Evolutionary conservation across 768 basidiomycete genomes (phyloP).

Genomic region (Sporobolomyces roseus): DNA sequence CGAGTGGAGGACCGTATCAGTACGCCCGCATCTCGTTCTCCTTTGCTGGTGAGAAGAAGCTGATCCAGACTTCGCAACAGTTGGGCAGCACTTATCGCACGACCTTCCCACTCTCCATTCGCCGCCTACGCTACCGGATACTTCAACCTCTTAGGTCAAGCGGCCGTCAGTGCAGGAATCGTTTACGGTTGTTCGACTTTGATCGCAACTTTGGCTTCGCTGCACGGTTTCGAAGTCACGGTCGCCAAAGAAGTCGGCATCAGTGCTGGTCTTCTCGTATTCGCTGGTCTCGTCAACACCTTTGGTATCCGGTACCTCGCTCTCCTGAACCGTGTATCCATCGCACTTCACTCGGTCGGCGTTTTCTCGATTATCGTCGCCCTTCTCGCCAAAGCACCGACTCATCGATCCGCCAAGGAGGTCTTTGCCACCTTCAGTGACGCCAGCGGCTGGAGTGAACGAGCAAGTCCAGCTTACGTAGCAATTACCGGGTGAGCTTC

Average conservation of each 20-base stretch:
- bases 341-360: slow-evolving; percentile 71
- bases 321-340: slow-evolving; percentile 66
- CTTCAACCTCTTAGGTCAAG: slow-evolving; percentile 53
- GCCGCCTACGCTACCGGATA: slow-evolving; percentile 69
- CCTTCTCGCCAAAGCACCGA: slow-evolving; percentile 67
- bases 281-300: slow-evolving; percentile 69
- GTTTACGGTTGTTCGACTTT: slow-evolving; percentile 50
- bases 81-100: slow-evolving; percentile 68
- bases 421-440: slow-evolving; percentile 71
- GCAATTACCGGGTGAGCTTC: slow-evolving; percentile 57
- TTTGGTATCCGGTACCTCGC: slow-evolving; percentile 62
- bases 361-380: slow-evolving; percentile 66
- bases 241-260: slow-evolving; percentile 63
- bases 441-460: slow-evolving; percentile 62
- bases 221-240: slow-evolving; percentile 60
- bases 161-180: slow-evolving; percentile 72
- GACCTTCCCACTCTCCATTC: slow-evolving; percentile 58
- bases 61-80: too few relatives aligned
- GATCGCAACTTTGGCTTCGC: slow-evolving; percentile 60
- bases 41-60: too few relatives aligned
- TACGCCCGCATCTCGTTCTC: too few relatives aligned
- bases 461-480: slow-evolving; percentile 68
- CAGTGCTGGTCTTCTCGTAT: slow-evolving; percentile 65
- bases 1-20: slow-evolving; percentile 53
- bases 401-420: slow-evolving; percentile 63